Base-by-base conservation (phyloP, 164 flowering plant species). In the Hamamelis virginiana region DNA sequence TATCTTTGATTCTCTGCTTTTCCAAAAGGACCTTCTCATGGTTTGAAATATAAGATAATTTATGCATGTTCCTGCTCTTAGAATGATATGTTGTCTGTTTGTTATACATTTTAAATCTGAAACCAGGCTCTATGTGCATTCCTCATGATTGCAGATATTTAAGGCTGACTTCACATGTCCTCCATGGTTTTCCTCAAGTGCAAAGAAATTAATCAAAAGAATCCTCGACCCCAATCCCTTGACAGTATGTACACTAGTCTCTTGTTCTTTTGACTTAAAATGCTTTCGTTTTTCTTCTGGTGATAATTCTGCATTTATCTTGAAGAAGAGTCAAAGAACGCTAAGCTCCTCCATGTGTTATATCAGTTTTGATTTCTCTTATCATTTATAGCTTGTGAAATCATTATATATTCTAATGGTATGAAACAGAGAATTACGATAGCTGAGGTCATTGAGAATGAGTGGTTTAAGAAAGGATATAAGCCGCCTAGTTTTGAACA, bases 391-490 rank as follows among this genome's bases (percentile, higher is more conserved):
- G 8, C 46, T 46, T 52, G 18, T 51, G 65, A 50, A n/a, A 64
- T 55, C 21, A 50, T 8, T 46, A 13, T 46, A 10, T 55, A 18
- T 68, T 21, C 21, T 69, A 12, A 55, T 72, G 44, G 3, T 55
- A 23, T 78, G 55, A 38, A 75, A 80, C 91, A 93, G 99, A 81
- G 99, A 9, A 91, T 93, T 44, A 86, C 90, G 33, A 81, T 87
- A 74, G 70, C 89, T 11, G 97, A 93, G 69, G 84, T 96, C 55
- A 85, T 91, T 75, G 92, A 93, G 80, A 93, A 90, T 77, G 99
- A 96, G 27, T 96, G 99, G 99, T 96, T 96, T 75, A 96, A 88
- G 82, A 96, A 93, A 82, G 98, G 97, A 25, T 96, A 93, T 75
- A 85, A 86, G 78, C 89, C 89, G 23, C 94, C 94, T 13, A 73